These are phyloP conservation scores for Elasticomyces elasticus DNA, from an alignment of 495 filamentous ascomycete genomes.

Conservation along the genomic window DNA sequence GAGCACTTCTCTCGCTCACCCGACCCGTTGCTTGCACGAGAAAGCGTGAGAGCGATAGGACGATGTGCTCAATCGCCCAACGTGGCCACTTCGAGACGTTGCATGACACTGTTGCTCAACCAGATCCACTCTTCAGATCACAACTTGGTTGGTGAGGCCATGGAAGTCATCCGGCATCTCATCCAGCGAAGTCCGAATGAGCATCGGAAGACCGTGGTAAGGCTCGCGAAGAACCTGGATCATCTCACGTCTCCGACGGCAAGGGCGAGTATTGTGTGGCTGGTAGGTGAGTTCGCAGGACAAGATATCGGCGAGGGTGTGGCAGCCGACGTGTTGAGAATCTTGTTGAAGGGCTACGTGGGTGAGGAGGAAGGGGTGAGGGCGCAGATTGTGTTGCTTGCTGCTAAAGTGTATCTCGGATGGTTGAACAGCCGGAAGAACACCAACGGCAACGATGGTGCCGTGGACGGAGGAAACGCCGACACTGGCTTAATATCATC, in stretches of 20 bases:
- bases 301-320: slow-evolving; percentile 71
- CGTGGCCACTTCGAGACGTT: slow-evolving; percentile 56
- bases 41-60: slow-evolving; percentile 84
- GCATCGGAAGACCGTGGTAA: slow-evolving; percentile 71
- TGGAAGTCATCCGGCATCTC: slow-evolving; percentile 88
- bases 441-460: slow-evolving; percentile 13
- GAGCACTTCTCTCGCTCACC: slow-evolving; percentile 79
- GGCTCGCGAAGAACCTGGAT: slow-evolving; percentile 86
- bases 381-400: slow-evolving; percentile 81
- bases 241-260: slow-evolving; percentile 73
- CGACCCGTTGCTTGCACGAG: slow-evolving; percentile 67
- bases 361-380: slow-evolving; percentile 79
- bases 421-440: slow-evolving; percentile 53
- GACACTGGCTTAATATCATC: too few species aligned
- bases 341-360: slow-evolving; percentile 73
- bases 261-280: slow-evolving; percentile 89
- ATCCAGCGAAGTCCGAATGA: slow-evolving; percentile 80
- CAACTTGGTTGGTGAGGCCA: slow-evolving; percentile 75
- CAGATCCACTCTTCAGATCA: slow-evolving; percentile 79
- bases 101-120: slow-evolving; percentile 66
- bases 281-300: slow-evolving; percentile 88
- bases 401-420: slow-evolving; percentile 89
- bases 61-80: slow-evolving; percentile 73
- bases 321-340: slow-evolving; percentile 84
- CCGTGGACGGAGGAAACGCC: slow-evolving; percentile 21